Evolutionary conservation across 2,329 filamentous ascomycete genomes (phyloP).

Genomic region (Colletotrichum tanaceti): DNA sequence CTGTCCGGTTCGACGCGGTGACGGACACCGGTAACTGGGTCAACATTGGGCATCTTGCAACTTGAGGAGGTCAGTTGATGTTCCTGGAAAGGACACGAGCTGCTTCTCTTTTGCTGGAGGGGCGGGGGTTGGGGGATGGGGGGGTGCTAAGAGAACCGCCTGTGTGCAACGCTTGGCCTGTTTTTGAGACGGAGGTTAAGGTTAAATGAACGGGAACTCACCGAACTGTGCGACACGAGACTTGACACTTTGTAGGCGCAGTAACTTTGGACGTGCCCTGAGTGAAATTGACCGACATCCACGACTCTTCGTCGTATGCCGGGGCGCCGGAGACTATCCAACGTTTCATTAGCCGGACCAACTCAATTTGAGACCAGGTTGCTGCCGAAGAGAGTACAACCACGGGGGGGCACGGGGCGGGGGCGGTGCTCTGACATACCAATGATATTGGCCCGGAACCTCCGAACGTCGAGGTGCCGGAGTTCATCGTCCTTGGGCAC

Average conservation of each 20-base stretch:
- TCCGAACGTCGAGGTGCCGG: constrained; percentile 67
- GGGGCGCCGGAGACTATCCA: constrained; percentile 68
- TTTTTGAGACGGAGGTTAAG: not conserved
- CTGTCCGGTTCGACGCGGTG: constrained; percentile 68
- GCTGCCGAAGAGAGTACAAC: constrained; percentile 1
- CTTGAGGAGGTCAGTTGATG: constrained; percentile 46
- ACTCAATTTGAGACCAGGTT: no score
- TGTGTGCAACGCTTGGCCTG: not conserved
- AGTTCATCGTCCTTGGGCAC: constrained; percentile 63
- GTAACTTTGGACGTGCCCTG: constrained; percentile 60
- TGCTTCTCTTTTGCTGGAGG: not conserved
- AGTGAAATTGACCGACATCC: constrained; percentile 70
- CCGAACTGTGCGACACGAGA: constrained; percentile 74
- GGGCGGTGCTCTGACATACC: constrained; percentile 52
- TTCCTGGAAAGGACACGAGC: no score
- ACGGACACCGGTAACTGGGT: constrained; percentile 68
- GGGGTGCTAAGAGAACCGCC: no score
- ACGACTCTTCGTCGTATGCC: constrained; percentile 76
- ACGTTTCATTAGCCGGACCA: not conserved
- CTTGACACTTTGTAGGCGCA: constrained; percentile 58
- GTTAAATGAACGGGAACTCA: constrained; percentile 45
- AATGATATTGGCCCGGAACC: constrained; percentile 80
- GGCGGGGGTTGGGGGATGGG: no score
- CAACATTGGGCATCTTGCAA: constrained; percentile 78
- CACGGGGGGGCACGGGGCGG: not conserved